Percentiles rank a stretch among this genome's conserved stretches.
Conservation (phyloP, 352 stramenopile genomes). For the Globisporangium spinosum region DNA sequence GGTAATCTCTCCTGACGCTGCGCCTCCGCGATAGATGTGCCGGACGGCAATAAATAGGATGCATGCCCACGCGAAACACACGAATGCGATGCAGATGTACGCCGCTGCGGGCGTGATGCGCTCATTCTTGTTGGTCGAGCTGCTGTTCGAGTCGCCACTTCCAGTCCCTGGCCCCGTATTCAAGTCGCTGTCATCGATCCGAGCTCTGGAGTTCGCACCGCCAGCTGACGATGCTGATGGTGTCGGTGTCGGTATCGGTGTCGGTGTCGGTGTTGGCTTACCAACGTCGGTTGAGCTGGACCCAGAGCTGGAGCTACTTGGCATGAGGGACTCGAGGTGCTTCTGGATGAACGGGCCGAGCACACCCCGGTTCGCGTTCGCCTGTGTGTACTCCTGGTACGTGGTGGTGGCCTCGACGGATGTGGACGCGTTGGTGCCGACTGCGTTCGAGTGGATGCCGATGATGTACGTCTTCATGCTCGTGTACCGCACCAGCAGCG, state of each 20-base stretch:
- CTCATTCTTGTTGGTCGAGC: neutral
- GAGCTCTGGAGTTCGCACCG: neutral
- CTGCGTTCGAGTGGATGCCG: slow-evolving; percentile 48
- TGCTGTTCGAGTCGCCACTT: neutral
- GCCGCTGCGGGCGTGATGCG: slow-evolving; percentile 29
- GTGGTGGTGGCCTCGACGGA: slow-evolving; percentile 12
- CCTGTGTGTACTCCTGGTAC: slow-evolving; percentile 27
- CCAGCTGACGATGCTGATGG: neutral
- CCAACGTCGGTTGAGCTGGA: neutral
- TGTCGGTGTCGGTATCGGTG: neutral
- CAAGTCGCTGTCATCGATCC: neutral
- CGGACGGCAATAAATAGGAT: slow-evolving; percentile 55
- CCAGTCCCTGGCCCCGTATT: neutral
- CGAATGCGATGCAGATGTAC: slow-evolving; percentile 53
- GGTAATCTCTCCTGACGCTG: neutral
- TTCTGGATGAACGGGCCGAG: slow-evolving; percentile 48
- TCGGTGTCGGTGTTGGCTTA: neutral
- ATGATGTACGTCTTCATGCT: slow-evolving; percentile 58
- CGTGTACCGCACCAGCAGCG: slow-evolving; percentile 55
- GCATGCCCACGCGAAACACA: slow-evolving; percentile 38
- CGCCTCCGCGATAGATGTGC: slow-evolving; percentile 16
- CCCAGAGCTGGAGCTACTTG: slow-evolving; percentile 1
- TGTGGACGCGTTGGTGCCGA: slow-evolving; percentile 18
- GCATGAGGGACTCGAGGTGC: slow-evolving; percentile 34
- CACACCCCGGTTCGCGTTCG: slow-evolving; percentile 45